phyloP scores from a whole-genome alignment of 805 yeast species.

The Monosporozyma solicola region DNA sequence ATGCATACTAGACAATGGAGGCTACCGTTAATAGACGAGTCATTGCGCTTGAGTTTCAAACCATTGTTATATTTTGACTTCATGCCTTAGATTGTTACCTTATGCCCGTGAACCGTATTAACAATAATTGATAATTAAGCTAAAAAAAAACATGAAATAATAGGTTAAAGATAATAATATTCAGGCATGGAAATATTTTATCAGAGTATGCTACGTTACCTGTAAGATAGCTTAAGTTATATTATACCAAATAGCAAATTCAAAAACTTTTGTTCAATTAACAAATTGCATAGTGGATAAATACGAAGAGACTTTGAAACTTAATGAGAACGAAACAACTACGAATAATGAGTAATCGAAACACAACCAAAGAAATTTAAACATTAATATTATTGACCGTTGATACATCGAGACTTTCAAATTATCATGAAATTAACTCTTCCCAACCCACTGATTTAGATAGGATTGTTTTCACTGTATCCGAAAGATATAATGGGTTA shows the following conservation, averaged over 20 bases:
- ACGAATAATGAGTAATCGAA: not conserved
- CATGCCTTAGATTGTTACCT: too few species aligned
- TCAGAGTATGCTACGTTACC: slow-evolving; percentile 20
- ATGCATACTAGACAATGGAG: too few species aligned
- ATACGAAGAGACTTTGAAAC: not conserved
- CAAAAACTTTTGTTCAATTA: slow-evolving; percentile 8
- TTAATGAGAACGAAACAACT: not conserved
- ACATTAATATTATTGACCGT: slow-evolving; percentile 1
- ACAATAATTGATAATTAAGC: too few species aligned
- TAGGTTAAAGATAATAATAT: slow-evolving; percentile 9
- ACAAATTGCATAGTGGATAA: slow-evolving; percentile 5
- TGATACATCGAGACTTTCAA: not conserved
- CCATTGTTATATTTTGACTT: too few species aligned
- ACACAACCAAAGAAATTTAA: slow-evolving; percentile 1
- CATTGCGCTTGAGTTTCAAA: too few species aligned
- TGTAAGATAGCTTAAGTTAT: slow-evolving; percentile 14
- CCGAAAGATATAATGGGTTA: not conserved
- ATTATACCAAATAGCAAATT: slow-evolving; percentile 10
- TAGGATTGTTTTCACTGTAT: not conserved
- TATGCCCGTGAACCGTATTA: too few species aligned
- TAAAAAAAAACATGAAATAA: too few species aligned
- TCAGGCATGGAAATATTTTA: slow-evolving; percentile 25
- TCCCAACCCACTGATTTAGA: not conserved
- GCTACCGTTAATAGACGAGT: too few species aligned
- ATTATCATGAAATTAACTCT: not conserved